phyloP scores from a whole-genome alignment of 2,329 filamentous ascomycete species.

The Trichoderma semiorbis region DNA sequence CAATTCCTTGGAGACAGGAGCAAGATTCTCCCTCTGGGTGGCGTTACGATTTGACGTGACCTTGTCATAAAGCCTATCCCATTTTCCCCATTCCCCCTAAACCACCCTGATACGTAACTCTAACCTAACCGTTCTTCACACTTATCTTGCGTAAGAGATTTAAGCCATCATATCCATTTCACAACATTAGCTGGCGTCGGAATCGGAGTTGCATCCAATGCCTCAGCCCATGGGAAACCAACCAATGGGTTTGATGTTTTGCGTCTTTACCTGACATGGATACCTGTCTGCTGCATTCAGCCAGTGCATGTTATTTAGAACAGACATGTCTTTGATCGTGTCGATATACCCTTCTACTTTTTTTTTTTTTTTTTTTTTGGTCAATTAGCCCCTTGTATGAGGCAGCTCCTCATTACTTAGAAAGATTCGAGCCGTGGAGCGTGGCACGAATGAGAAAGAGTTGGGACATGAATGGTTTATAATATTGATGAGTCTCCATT shows the following conservation, averaged over 20 bases:
- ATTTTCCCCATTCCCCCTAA: background rate
- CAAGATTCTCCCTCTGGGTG: constrained; percentile 58
- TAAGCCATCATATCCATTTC: constrained; percentile 10
- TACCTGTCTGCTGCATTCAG: background rate
- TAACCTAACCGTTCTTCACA: constrained; percentile 6
- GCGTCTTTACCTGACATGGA: background rate
- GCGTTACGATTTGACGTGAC: constrained; percentile 37
- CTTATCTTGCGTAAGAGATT: constrained; percentile 10
- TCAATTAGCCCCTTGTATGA: background rate
- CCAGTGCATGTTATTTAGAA: constrained; percentile 4
- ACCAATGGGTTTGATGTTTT: background rate
- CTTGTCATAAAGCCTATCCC: background rate
- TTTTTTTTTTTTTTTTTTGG: background rate
- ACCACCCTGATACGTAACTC: constrained; percentile 1
- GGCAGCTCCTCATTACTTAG: background rate
- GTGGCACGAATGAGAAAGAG: constrained; percentile 11
- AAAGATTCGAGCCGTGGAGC: constrained; percentile 1
- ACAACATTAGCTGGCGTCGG: background rate
- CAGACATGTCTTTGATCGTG: background rate
- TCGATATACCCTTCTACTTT: background rate
- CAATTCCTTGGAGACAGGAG: constrained; percentile 62
- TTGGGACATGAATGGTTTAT: constrained; percentile 3
- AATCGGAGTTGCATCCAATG: background rate
- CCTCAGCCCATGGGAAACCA: background rate
- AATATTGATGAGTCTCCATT: background rate